Evolutionary conservation across 768 basidiomycete genomes (phyloP).

Genomic region (Termitomyces sp.): DNA sequence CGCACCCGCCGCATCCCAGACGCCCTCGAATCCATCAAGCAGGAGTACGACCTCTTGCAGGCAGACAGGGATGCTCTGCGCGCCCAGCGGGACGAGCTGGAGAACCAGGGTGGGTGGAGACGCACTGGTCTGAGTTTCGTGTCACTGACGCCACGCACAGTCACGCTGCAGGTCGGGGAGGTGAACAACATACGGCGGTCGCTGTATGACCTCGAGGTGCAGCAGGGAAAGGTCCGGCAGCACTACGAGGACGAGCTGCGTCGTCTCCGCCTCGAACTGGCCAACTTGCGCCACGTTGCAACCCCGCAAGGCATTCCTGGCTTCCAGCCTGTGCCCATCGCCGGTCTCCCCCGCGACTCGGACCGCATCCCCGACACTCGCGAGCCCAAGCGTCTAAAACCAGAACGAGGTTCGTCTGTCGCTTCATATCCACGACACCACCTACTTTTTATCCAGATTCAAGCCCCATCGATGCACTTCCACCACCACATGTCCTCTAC

Average conservation of each 20-base stretch:
- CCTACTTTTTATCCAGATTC: conserved; percentile 19
- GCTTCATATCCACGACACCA: too few relatives aligned
- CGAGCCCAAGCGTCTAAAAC: conserved; percentile 12
- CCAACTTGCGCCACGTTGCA: conserved; percentile 21
- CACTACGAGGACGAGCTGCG: conserved; percentile 84
- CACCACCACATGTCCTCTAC: conserved; percentile 22
- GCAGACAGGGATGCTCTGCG: conserved; percentile 52
- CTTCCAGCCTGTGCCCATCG: conserved; percentile 9
- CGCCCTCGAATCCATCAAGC: conserved; percentile 69
- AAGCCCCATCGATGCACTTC: conserved; percentile 26
- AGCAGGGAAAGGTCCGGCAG: conserved; percentile 80
- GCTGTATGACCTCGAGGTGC: conserved; percentile 86
- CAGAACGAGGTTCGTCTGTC: conserved; percentile 1
- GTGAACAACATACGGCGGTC: conserved; percentile 85
- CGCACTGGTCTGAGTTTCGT: too few relatives aligned
- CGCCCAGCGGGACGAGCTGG: conserved; percentile 86
- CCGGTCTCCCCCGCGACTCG: conserved; percentile 14
- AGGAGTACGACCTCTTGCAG: conserved; percentile 71
- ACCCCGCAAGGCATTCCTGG: conserved; percentile 16
- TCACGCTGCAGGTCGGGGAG: conserved; percentile 82
- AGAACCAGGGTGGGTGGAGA: conserved; percentile 89
- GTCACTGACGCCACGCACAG: too few relatives aligned
- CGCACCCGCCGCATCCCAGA: conserved; percentile 48
- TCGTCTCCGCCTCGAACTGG: conserved; percentile 64
- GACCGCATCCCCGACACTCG: conserved; percentile 32